Evolutionary conservation across 163 green algal species (phyloP), one percentile per base, ranked within the genome.

Genomic region (Picocystis sp.): DNA sequence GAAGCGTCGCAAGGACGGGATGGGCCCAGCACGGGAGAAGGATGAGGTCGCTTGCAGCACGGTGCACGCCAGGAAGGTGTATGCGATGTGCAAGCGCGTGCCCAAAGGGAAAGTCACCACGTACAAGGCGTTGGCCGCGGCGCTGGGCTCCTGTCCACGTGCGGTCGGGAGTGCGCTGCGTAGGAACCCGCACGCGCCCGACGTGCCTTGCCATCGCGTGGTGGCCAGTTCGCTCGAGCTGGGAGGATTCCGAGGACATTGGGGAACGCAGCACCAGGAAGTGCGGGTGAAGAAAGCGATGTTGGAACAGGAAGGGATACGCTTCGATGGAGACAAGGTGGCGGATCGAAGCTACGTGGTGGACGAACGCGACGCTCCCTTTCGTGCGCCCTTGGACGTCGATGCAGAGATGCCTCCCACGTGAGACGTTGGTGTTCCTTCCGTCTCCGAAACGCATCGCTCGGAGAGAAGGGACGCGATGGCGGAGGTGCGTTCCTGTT

Each of bases 121-220:
- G 0, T 89, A 89, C 38, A 74, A 73, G 17, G 62, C 66, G 0
- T 56, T 89, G 51, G 72, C 80, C 0, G 60, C 65, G 11, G 63
- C 72, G 8, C 54, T 88, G 15, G 53, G 50, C 11, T 73, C 55
- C 34, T 66, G 65, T 8, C 62, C 79, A 1, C 57, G 79, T 0
- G 78, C 79, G 3, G 77, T 84, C 2, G 79, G 79, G 1, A 74
- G 84, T 72, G 80, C 76, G 0, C 63, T 91, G 53, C 54, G 71
- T 0, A 64, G 71, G 12, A 91, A 91, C 55, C 81, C 81, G 0
- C 87, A 71, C 60, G 80, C 80, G 0, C 81, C 81, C 0, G 15
- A 49, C 2, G 76, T 91, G 14, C 81, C 81, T 9, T 91, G 81
- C 63, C 81, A 91, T 65, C 62, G 81, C 8, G 74, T 91, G 13